phyloP scores from a whole-genome alignment of 441 rosid species.

The Erodium chrysanthum region DNA sequence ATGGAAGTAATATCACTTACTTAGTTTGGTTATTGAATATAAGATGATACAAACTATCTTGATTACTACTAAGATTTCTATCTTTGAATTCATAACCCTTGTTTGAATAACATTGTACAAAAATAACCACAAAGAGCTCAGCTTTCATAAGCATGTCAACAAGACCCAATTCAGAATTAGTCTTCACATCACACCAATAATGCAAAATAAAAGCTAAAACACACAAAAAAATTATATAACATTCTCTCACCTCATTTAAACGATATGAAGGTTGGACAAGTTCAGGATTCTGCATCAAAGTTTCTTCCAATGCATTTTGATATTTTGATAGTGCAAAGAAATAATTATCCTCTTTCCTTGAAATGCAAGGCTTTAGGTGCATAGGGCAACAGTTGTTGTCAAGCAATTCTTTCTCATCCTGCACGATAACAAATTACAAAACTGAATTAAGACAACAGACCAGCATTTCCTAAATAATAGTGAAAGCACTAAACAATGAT shows the following conservation, averaged over 20 bases:
- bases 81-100: not conserved
- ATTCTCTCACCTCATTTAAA: slow-evolving; percentile 59
- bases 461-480: not conserved
- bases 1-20: not conserved
- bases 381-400: slow-evolving; percentile 68
- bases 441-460: too few relatives aligned
- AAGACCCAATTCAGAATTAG: not conserved
- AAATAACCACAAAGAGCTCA: not conserved
- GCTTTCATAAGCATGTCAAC: not conserved
- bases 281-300: slow-evolving; percentile 48
- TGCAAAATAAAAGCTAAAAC: slow-evolving; percentile 5
- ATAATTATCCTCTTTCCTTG: slow-evolving; percentile 78
- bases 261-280: slow-evolving; percentile 90
- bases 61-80: not conserved
- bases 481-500: not conserved
- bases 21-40: not conserved
- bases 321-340: slow-evolving; percentile 88
- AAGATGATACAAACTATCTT: not conserved
- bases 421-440: slow-evolving; percentile 7
- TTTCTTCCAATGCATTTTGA: slow-evolving; percentile 67
- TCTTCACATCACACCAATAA: not conserved
- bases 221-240: not conserved
- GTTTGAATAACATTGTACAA: not conserved
- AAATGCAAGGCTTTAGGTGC: slow-evolving; percentile 72
- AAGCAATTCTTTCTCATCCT: slow-evolving; percentile 91